Evolutionary conservation across 2,329 filamentous ascomycete genomes (phyloP).

Genomic region (Claviceps monticola): DNA sequence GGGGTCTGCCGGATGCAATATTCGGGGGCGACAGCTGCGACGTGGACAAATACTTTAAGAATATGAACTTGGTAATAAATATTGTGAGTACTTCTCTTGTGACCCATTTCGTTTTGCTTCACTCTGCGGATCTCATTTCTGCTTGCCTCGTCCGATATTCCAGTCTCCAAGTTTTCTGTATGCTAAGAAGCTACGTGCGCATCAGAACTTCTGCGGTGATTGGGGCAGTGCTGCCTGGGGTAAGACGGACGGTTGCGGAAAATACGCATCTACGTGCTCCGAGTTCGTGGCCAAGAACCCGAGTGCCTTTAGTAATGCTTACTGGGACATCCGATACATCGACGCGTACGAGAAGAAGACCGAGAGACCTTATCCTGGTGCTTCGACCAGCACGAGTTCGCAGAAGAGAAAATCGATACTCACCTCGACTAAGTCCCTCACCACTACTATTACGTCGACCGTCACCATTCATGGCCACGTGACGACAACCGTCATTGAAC

Average conservation of each 20-base stretch:
- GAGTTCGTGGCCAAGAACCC: conserved; percentile 34
- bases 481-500: background rate
- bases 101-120: background rate
- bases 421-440: background rate
- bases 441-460: background rate
- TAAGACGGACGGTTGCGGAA: conserved; percentile 22
- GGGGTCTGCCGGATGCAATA: conserved; percentile 54
- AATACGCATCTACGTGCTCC: conserved; percentile 28
- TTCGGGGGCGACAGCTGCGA: conserved; percentile 55
- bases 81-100: conserved; percentile 28
- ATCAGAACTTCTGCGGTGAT: conserved; percentile 60
- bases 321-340: conserved; percentile 43
- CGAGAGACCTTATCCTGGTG: background rate
- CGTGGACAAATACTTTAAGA: conserved; percentile 48
- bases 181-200: too few relatives aligned
- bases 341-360: conserved; percentile 26
- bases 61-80: conserved; percentile 61
- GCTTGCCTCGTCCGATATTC: too few relatives aligned
- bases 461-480: conserved; percentile 12
- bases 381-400: too few relatives aligned
- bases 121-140: too few relatives aligned
- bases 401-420: too few relatives aligned
- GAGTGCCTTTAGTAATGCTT: conserved; percentile 25
- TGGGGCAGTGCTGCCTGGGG: conserved; percentile 45
- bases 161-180: too few relatives aligned